Conservation (phyloP, 2,329 filamentous ascomycete species). For the Arthrobotrys sinensis region DNA sequence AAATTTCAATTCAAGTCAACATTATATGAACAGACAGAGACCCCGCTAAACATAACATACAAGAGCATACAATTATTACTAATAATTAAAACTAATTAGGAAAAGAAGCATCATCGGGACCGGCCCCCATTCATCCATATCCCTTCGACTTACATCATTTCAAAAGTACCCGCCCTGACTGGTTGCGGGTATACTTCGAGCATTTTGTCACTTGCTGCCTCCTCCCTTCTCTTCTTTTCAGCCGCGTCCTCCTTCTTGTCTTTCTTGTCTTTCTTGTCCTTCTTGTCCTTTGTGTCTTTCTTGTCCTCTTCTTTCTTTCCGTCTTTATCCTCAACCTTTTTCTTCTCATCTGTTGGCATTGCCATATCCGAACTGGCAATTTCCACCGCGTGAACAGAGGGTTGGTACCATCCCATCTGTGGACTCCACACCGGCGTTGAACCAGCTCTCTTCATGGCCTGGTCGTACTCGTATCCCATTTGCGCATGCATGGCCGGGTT, state of each 20-base stretch:
- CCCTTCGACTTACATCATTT: conserved; percentile 37
- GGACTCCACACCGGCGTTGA: conserved; percentile 16
- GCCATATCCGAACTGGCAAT: conserved; percentile 39
- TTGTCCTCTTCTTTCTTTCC: neutral
- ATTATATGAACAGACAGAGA: neutral
- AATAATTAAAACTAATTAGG: neutral
- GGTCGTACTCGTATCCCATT: conserved; percentile 24
- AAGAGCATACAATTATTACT: neutral
- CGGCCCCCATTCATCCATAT: conserved; percentile 5
- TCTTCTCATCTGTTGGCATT: conserved; percentile 21
- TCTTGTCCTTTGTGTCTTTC: conserved; percentile 16
- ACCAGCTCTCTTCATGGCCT: conserved; percentile 26
- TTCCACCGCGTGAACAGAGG: conserved; percentile 32
- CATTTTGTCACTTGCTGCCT: neutral
- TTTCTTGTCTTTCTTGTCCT: conserved; percentile 23
- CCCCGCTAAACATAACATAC: conserved; percentile 21
- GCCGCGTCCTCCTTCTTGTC: neutral
- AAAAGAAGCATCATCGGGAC: neutral
- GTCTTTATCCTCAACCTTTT: conserved; percentile 8
- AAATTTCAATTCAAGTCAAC: neutral
- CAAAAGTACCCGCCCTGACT: conserved; percentile 28
- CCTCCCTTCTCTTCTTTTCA: conserved; percentile 12
- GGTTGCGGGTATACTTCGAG: conserved; percentile 37
- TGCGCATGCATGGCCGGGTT: neutral
- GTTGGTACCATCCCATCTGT: conserved; percentile 49